phyloP scores from a whole-genome alignment of 1,139 yeast genomes.

The Yamadazyma blattariae region DNA sequence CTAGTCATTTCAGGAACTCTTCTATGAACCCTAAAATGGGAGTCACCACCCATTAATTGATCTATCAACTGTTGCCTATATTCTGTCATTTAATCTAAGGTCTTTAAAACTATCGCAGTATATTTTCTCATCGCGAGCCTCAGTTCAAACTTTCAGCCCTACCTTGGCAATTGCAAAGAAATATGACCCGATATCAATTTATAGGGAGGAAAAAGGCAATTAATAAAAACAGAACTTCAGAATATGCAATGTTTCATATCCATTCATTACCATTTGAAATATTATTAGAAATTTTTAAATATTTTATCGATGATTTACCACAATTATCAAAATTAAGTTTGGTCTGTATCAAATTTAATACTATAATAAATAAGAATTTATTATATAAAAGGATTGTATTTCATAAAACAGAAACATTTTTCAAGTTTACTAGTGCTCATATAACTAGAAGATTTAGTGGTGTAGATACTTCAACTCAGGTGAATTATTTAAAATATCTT shows the following conservation, averaged over 20 bases:
- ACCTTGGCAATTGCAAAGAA: neutral
- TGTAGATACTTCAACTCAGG: conserved; percentile 27
- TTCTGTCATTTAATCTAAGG: conserved; percentile 42
- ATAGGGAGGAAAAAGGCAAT: conserved; percentile 35
- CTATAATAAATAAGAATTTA: conserved; percentile 32
- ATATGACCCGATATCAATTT: conserved; percentile 32
- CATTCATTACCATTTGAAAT: conserved; percentile 45
- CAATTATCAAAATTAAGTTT: conserved; percentile 24
- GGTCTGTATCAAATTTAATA: conserved; percentile 35
- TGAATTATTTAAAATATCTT: conserved; percentile 27
- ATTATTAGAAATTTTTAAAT: conserved; percentile 28
- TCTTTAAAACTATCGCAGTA: neutral
- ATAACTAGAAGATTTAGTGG: conserved; percentile 20
- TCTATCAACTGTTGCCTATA: conserved; percentile 77
- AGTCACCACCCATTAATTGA: conserved; percentile 67
- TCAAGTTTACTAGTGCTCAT: conserved; percentile 30
- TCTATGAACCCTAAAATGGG: neutral
- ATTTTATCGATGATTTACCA: conserved; percentile 20
- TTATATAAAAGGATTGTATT: conserved; percentile 34
- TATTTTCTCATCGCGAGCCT: conserved; percentile 1
- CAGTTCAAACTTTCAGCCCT: neutral
- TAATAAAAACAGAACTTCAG: conserved; percentile 8
- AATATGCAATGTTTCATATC: conserved; percentile 29
- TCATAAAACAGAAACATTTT: conserved; percentile 22
- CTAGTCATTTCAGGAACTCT: conserved; percentile 53